Base-by-base conservation (phyloP, 306 rosid genomes). In the Crataegus laevigata region DNA sequence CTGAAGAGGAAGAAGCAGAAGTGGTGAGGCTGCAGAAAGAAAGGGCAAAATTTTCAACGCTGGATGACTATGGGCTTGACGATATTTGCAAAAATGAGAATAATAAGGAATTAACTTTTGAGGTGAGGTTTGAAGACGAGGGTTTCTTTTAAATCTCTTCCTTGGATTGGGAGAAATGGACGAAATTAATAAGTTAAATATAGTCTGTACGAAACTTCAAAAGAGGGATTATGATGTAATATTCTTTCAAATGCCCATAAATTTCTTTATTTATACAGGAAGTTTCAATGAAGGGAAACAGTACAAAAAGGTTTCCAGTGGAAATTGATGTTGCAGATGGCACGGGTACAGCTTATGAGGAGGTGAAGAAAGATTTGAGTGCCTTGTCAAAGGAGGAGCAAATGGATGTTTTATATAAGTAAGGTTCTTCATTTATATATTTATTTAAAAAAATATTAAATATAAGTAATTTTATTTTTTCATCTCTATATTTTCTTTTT, bases 331-430 rank as follows among this genome's bases (percentile, higher is more conserved):
- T 59, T 26, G 14, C 71, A 17, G 85, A 82, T 69, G 87, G 87
- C 59, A 72, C 55, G 75, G 81, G 76, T 76, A 65, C 75, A 62
- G 61, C 78, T 69, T 77, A 77, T 80, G 84, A 77, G 60, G 85
- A 80, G 77, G 85, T 82, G 69, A 87, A 90, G 80, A 86, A 86
- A 83, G 94, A 94, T 74, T 82, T 94, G 82, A 87, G 78, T 87
- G 84, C 94, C 67, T 40, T 91, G 45, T 87, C 97, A 70, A 89
- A 83, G 85, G 94, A 94, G 87, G 91, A 94, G 82, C 86, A 88
- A 79, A 83, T 90, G 91, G 84, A 87, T 72, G 68, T 85, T 75
- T 77, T 90, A 73, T 76, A 83, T 60, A 85, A 94, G 98, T 90
- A 69, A 45, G 75, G 6, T 54, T 51, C 55, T 76, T 75, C 15